Base-by-base conservation (phyloP, 176 grass and related monocot genomes). In the Juncus effusus region DNA sequence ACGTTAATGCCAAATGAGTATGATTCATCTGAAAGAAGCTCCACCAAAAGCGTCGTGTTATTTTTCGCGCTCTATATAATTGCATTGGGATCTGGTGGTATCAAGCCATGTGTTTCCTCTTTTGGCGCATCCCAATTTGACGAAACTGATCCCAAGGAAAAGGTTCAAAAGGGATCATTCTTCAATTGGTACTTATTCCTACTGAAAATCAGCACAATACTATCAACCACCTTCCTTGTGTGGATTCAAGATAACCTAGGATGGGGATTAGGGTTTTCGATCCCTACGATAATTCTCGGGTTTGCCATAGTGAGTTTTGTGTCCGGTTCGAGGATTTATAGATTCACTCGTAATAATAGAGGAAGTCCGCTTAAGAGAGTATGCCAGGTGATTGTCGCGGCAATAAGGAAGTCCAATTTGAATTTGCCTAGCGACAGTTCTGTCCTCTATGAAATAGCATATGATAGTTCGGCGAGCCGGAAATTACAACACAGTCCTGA, bases 181-280 rank as follows among this genome's bases (percentile, higher is more conserved):
- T 94, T 94, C 38, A 94, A 94, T 68, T 94, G 90, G 90, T 94
- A 82, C 76, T 94, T 82, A 66, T 85, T 94, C 69, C 76, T 79
- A 6, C 85, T 88, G 53, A 85, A 94, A 36, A 88, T 88, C 10
- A 85, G 90, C 37, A 77, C 82, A 72, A 73, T 88, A 37, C 49
- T 88, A 39, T 82, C 89, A 8, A 82, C 84, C 63, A 80, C 81
- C 38, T 52, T 78, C 59, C 47, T 94, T 38, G 89, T 94, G 62
- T 94, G 81, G 74, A 74, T 85, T 42, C 89, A 94, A 82, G 89
- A 94, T 73, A 80, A 80, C 51, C 88, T 62, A 64, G 89, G 89
- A 16, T 94, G 89, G 89, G 85, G 80, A 40, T 42, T 94, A 12
- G 85, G 89, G 14, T 86, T 94, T 35, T 76, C 75, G 57, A 83